These are phyloP conservation scores for Bimuria novae-zelandiae DNA, from an alignment of 2,329 filamentous ascomycete genomes.

Conservation along the genomic window DNA sequence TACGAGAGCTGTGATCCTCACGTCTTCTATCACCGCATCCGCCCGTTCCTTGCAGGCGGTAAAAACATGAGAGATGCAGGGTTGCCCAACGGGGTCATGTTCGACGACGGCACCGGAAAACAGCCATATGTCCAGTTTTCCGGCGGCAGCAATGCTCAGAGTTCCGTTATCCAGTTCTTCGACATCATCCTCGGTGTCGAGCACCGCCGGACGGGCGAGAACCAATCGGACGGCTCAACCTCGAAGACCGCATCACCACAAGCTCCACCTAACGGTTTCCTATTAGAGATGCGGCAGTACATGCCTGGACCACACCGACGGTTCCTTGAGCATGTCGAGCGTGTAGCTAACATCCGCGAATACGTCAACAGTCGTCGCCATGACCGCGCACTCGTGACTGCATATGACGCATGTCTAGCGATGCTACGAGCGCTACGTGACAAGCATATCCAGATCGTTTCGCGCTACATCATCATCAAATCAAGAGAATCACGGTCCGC, in stretches of 20 bases:
- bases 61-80: constrained; percentile 98
- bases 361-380: constrained; percentile 70
- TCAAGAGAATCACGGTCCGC: constrained; percentile 73
- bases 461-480: constrained; percentile 91
- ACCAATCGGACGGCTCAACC: constrained; percentile 46
- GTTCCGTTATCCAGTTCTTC: constrained; percentile 96
- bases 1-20: constrained; percentile 94
- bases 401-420: constrained; percentile 88
- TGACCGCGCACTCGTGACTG: constrained; percentile 71
- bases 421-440: constrained; percentile 81
- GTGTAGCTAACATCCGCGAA: constrained; percentile 82
- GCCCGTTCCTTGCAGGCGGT: constrained; percentile 93
- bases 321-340: constrained; percentile 80
- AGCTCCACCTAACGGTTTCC: constrained; percentile 76
- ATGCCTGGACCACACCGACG: constrained; percentile 93
- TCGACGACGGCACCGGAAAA: constrained; percentile 76
- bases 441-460: constrained; percentile 95
- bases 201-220: constrained; percentile 86
- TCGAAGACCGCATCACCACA: constrained; percentile 45
- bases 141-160: constrained; percentile 95
- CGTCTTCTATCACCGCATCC: constrained; percentile 93
- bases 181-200: constrained; percentile 88
- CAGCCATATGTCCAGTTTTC: constrained; percentile 79
- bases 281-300: constrained; percentile 94
- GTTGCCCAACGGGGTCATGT: constrained; percentile 82